These are phyloP conservation scores for Aspergillus melleus DNA, from an alignment of 2,329 filamentous ascomycete genomes.

Conservation along the genomic window DNA sequence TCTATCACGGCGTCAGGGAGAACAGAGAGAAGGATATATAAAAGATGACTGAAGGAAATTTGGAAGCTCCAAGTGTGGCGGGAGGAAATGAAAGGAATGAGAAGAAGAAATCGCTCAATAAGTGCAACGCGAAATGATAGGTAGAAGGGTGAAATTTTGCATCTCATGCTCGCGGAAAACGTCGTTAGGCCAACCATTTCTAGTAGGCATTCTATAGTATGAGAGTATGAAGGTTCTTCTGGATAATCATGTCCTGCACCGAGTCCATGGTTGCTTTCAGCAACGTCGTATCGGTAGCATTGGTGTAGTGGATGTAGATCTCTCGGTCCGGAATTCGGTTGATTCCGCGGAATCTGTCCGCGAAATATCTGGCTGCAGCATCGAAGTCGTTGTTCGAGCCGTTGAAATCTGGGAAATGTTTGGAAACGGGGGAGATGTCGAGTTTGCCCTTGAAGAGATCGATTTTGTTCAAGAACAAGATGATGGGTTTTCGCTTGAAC, in stretches of 20 bases:
- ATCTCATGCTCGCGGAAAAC: conserved; percentile 18
- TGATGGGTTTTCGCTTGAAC: conserved; percentile 79
- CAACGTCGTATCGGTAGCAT: conserved; percentile 67
- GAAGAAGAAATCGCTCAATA: conserved; percentile 20
- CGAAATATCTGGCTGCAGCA: conserved; percentile 76
- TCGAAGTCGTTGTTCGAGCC: conserved; percentile 71
- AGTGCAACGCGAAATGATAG: conserved; percentile 28
- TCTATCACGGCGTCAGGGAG: conserved; percentile 23
- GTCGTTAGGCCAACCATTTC: conserved; percentile 18
- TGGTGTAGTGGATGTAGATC: conserved; percentile 61
- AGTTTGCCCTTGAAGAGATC: conserved; percentile 81
- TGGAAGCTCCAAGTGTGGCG: neutral
- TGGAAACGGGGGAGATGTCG: conserved; percentile 66
- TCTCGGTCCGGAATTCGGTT: conserved; percentile 63
- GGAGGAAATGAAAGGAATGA: conserved; percentile 7
- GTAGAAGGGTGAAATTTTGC: conserved; percentile 21
- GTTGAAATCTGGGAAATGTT: conserved; percentile 77
- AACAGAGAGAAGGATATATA: neutral
- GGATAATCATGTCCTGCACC: conserved; percentile 85
- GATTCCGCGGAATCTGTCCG: conserved; percentile 75
- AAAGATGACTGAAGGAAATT: neutral
- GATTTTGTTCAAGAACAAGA: conserved; percentile 86
- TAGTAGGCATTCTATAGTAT: conserved; percentile 56
- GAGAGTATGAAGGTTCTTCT: conserved; percentile 77
- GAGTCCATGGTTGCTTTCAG: conserved; percentile 84